Base-by-base conservation (phyloP, 176 grass and related monocot genomes). In the Oryza brachyantha region DNA sequence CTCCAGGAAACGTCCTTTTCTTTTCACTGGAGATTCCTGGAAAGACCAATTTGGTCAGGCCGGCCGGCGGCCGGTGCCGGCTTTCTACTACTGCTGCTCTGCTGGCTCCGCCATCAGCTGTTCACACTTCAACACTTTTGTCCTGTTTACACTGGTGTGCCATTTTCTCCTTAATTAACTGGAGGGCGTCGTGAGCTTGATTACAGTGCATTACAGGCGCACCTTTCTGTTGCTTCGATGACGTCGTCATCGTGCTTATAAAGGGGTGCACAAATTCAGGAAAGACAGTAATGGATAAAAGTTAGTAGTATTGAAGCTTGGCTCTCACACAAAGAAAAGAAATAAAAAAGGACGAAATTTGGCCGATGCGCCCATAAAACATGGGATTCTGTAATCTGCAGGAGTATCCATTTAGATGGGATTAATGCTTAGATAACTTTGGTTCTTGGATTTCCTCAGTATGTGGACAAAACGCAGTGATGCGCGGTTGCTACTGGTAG, bases 241-340 rank as follows among this genome's bases (percentile, higher is more conserved):
- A 42, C 50, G 27, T 60, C 68, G 60, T 61, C 36, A 25, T 37
- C 57, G 17, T 41, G 75, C 29, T 9, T 10, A 22, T 31, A 79
- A 84, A 73, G 40, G 31, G 16, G 35, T 61, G 17, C 69, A 31
- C 17, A 0, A 21, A 32, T 57, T 57, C 21, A 24, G 21, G 29
- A 67, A 38, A 74, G 31, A 74, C 80, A 65, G n/a, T 26, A 38
- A 38, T 58, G 32, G 38, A 66, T 35, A 42, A 7, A 74, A 84
- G 29, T 50, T 59, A 45, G 16, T 17, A n/a, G n/a, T n/a, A n/a
- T n/a, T n/a, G 72, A 81, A 55, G 67, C 77, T 85, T 89, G 46
- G 57, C 3, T 5, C 76, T 81, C 77, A 89, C 87, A 81, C 70
- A 60, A 77, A 76, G 76, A 58, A 76, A 81, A 48, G 16, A 50